These are phyloP conservation scores for Verticillium klebahnii DNA, from an alignment of 2,329 filamentous ascomycete genomes.

Conservation along the genomic window DNA sequence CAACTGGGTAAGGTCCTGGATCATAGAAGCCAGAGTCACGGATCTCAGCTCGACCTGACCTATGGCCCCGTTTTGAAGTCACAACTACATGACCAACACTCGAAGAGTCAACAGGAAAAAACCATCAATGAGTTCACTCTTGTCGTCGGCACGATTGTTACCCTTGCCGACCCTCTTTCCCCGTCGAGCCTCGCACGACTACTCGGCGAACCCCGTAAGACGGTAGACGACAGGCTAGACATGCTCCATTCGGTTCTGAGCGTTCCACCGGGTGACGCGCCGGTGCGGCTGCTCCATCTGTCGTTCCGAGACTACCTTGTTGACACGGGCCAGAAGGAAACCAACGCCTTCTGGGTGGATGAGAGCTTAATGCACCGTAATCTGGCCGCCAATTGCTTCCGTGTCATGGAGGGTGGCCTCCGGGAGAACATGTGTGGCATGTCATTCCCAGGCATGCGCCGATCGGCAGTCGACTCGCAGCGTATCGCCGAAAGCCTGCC, in stretches of 20 bases:
- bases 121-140: slow-evolving; percentile 18
- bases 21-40: background rate
- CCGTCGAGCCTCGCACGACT: slow-evolving; percentile 18
- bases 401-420: slow-evolving; percentile 24
- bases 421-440: slow-evolving; percentile 30
- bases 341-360: slow-evolving; percentile 29
- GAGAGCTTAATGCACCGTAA: slow-evolving; percentile 23
- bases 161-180: slow-evolving; percentile 25
- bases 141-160: slow-evolving; percentile 25
- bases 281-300: slow-evolving; percentile 25
- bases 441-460: slow-evolving; percentile 16
- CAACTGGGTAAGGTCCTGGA: slow-evolving; percentile 19
- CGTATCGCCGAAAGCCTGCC: slow-evolving; percentile 19
- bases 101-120: background rate
- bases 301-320: slow-evolving; percentile 35
- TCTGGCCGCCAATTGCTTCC: slow-evolving; percentile 28
- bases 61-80: slow-evolving; percentile 16
- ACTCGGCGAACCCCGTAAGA: slow-evolving; percentile 13
- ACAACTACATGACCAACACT: background rate
- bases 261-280: slow-evolving; percentile 17
- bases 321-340: slow-evolving; percentile 17
- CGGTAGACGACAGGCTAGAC: slow-evolving; percentile 17
- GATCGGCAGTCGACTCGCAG: slow-evolving; percentile 15
- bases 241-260: slow-evolving; percentile 28
- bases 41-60: slow-evolving; percentile 6